phyloP scores from a whole-genome alignment of 192 early-diverging fungal species.

The Phycomyces blakesleeanus region DNA sequence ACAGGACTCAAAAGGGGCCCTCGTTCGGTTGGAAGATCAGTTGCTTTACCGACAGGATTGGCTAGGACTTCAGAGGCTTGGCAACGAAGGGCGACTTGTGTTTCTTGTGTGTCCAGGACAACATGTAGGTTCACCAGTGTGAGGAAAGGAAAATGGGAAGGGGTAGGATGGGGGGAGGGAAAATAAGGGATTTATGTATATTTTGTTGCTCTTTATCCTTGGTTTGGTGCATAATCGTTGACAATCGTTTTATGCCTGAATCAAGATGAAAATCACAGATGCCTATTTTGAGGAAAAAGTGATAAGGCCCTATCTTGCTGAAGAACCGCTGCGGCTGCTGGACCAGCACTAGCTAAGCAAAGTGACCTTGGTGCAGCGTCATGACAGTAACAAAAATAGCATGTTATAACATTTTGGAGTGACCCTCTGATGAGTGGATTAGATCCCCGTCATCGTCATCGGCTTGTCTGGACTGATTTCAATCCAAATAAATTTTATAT shows the following conservation, averaged over 20 bases:
- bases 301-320: constrained; percentile 38
- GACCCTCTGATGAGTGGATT: neutral
- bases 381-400: neutral
- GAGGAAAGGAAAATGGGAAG: neutral
- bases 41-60: constrained; percentile 66
- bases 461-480: neutral
- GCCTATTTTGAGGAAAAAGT: constrained; percentile 37
- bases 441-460: neutral
- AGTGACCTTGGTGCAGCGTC: too few relatives aligned
- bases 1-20: constrained; percentile 47
- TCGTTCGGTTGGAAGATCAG: constrained; percentile 52
- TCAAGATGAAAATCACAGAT: constrained; percentile 42
- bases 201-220: neutral
- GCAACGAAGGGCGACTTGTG: constrained; percentile 39
- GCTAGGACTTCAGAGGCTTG: constrained; percentile 60
- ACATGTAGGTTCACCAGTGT: constrained; percentile 42
- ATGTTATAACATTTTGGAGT: too few relatives aligned
- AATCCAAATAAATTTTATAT: too few relatives aligned
- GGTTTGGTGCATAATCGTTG: constrained; percentile 1
- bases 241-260: neutral
- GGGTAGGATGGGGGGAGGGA: too few relatives aligned
- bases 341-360: constrained; percentile 3
- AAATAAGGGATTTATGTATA: neutral
- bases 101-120: constrained; percentile 47
- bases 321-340: neutral